phyloP scores from a whole-genome alignment of 805 yeast species.

The Kluyveromyces siamensis region DNA sequence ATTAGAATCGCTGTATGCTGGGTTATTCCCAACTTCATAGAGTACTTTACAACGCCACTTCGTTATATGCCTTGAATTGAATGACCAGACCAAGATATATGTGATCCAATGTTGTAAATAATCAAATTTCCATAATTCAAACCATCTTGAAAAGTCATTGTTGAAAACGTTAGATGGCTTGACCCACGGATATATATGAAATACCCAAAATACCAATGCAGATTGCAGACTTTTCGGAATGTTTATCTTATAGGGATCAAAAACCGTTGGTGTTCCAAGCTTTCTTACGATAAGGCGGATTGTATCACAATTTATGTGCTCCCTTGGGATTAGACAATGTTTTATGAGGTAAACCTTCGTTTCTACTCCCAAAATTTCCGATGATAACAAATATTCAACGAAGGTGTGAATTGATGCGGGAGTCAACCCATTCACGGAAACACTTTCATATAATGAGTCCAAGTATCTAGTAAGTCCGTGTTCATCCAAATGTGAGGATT shows the following conservation, averaged over 20 bases:
- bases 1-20: constrained; percentile 16
- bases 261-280: constrained; percentile 23
- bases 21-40: constrained; percentile 12
- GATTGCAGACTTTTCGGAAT: constrained; percentile 19
- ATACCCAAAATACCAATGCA: constrained; percentile 28
- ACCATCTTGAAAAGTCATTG: constrained; percentile 20
- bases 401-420: constrained; percentile 9
- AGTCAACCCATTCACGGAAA: constrained; percentile 14
- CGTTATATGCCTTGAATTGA: constrained; percentile 23
- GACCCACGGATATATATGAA: constrained; percentile 21
- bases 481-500: neutral
- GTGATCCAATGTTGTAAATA: constrained; percentile 29
- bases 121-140: constrained; percentile 30
- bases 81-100: constrained; percentile 26
- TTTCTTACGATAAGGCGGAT: constrained; percentile 22
- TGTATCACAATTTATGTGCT: constrained; percentile 15
- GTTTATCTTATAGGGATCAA: constrained; percentile 13
- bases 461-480: neutral
- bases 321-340: constrained; percentile 24
- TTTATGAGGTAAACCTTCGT: constrained; percentile 20
- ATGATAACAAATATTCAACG: constrained; percentile 13
- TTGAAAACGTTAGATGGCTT: constrained; percentile 11
- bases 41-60: constrained; percentile 23
- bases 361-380: neutral
- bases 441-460: constrained; percentile 7